Conservation (phyloP, 495 filamentous ascomycete genomes). For the Eremomyces bilateralis region DNA sequence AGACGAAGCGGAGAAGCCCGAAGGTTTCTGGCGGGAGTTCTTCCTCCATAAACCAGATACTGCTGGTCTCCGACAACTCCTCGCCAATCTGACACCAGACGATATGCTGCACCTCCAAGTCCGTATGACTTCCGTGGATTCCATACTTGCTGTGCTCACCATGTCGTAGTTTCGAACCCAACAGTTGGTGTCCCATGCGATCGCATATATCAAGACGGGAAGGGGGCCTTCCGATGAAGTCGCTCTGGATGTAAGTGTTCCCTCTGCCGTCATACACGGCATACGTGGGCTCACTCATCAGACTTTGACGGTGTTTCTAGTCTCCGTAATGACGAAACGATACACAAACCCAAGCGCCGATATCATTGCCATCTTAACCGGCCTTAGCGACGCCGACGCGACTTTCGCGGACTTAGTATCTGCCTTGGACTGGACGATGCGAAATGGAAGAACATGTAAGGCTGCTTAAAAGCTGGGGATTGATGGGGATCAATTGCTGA, state of each 20-base stretch:
- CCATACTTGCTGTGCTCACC: neutral
- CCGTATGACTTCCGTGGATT: slow-evolving; percentile 5
- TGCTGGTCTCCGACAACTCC: slow-evolving; percentile 36
- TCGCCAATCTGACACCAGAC: slow-evolving; percentile 45
- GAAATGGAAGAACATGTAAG: slow-evolving; percentile 52
- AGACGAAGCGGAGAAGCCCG: slow-evolving; percentile 40
- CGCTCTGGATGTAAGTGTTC: slow-evolving; percentile 61
- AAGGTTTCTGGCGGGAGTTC: slow-evolving; percentile 93
- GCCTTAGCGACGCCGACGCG: slow-evolving; percentile 65
- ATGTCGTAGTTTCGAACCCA: slow-evolving; percentile 39
- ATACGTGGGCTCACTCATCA: slow-evolving; percentile 27
- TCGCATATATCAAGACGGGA: slow-evolving; percentile 42
- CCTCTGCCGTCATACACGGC: neutral
- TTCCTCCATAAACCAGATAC: slow-evolving; percentile 71
- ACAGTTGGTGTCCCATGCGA: slow-evolving; percentile 52
- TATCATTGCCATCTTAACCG: slow-evolving; percentile 73
- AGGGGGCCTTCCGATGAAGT: slow-evolving; percentile 43
- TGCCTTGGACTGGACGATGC: slow-evolving; percentile 57
- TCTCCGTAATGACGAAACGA: slow-evolving; percentile 57
- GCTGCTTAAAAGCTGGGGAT: too few relatives aligned
- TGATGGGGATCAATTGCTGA: too few relatives aligned
- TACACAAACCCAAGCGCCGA: slow-evolving; percentile 94
- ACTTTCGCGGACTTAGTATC: slow-evolving; percentile 78
- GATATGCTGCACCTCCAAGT: slow-evolving; percentile 58
- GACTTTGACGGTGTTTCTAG: slow-evolving; percentile 82